Base-by-base conservation (phyloP, 345 rosid species). In the Eutrema yunnanense region DNA sequence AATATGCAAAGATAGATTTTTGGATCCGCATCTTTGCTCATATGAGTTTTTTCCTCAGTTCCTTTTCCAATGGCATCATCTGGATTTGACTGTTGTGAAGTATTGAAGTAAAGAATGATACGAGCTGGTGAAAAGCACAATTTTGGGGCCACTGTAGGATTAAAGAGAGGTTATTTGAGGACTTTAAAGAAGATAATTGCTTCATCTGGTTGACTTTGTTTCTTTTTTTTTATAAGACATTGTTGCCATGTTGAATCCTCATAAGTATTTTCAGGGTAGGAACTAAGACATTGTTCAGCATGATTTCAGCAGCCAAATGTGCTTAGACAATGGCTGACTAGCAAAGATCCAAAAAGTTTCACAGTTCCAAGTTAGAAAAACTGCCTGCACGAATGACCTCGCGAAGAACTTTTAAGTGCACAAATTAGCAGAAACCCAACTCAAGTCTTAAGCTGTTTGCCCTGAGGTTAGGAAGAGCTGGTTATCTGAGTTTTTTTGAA, bases 191-290 rank as follows among this genome's bases (percentile, higher is more conserved):
- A 58, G 16, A 34, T 58, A 63, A 34, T 32, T 30, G 67, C 67
- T 37, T 60, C 53, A 51, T 44, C 9, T 64, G 49, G 5, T 22
- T 1, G 1, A 30, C 4, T 3, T 30, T 30, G 32, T 30, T 30
- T 19, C 6, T 34, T 37, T 8, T 8, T 8, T 8, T 37, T 37
- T 6, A 49, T 9, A 53, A 41, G 41, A 16, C 30, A 55, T 4
- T 33, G 34, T 44, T 44, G 36, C 36, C 33, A 42, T 56, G 50
- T 55, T 56, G 42, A 73, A 6, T 44, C 12, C 3, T 53, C 51
- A 41, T 43, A 43, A 53, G 8, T 55, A 54, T 63, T 72, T 63
- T 48, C 70, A 53, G 56, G 44, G 55, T 26, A 32, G 32, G 75
- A 48, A 51, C 51, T 30, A 14, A 10, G 46, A 52, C 2, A 37